Conservation (phyloP, 2,329 filamentous ascomycete species). For the Pseudodiploospora longispora region DNA sequence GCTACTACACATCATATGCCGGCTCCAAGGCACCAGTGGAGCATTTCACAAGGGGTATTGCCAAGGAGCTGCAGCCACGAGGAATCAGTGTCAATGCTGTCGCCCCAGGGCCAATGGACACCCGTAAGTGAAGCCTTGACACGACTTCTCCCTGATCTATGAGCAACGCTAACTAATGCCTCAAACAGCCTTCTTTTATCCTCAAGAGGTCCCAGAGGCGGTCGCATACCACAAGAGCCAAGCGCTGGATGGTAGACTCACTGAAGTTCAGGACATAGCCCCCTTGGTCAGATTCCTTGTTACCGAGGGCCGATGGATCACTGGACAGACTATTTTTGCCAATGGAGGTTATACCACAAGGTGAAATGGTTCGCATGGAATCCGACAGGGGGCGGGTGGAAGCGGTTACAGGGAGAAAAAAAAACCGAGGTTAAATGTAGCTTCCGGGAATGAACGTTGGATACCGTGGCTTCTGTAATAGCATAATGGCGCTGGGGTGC, state of each 20-base stretch:
- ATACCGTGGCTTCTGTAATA: no score
- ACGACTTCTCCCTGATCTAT: background rate
- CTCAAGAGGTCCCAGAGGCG: slow-evolving; percentile 32
- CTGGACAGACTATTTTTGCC: slow-evolving; percentile 39
- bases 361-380: slow-evolving; percentile 9
- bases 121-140: slow-evolving; percentile 21
- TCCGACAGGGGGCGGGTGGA: no score
- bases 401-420: no score
- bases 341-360: slow-evolving; percentile 40
- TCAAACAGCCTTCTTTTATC: slow-evolving; percentile 34
- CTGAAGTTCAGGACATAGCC: slow-evolving; percentile 35
- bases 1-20: slow-evolving; percentile 36
- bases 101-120: slow-evolving; percentile 31
- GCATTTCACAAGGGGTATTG: slow-evolving; percentile 28
- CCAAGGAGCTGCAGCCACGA: slow-evolving; percentile 25
- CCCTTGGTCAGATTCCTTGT: slow-evolving; percentile 35
- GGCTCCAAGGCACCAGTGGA: slow-evolving; percentile 33
- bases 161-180: background rate
- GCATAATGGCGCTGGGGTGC: no score
- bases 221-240: slow-evolving; percentile 37
- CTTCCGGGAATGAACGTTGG: no score
- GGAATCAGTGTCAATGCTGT: slow-evolving; percentile 28
- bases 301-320: slow-evolving; percentile 37
- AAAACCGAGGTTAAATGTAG: no score
- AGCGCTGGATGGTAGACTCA: slow-evolving; percentile 32